Evolutionary conservation across 2,329 filamentous ascomycete species (phyloP).

Genomic region (Decorospora gaudefroyi): DNA sequence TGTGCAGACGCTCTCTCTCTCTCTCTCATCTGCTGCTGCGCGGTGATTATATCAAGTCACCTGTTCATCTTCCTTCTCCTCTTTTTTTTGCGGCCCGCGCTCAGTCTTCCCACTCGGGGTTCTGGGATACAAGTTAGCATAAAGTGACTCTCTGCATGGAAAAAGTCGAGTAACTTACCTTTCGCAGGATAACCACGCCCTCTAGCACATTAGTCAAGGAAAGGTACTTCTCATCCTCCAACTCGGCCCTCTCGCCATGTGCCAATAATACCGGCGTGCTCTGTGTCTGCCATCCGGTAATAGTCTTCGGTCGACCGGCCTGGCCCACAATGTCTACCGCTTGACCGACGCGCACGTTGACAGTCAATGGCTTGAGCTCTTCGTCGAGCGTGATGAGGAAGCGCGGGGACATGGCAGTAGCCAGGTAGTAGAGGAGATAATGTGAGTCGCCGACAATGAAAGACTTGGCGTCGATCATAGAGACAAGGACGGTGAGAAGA

Average conservation of each 20-base stretch:
- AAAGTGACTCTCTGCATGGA: not conserved
- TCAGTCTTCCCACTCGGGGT: conserved; percentile 54
- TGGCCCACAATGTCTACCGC: conserved; percentile 98
- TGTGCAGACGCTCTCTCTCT: conserved; percentile 22
- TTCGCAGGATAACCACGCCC: conserved; percentile 92
- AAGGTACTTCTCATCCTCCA: conserved; percentile 97
- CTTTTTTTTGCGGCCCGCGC: not conserved
- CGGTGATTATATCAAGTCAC: conserved; percentile 1
- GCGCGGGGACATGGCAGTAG: conserved; percentile 93
- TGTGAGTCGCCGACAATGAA: conserved; percentile 75
- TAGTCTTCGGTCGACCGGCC: conserved; percentile 96
- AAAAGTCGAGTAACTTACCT: conserved; percentile 65
- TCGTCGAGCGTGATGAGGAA: conserved; percentile 97
- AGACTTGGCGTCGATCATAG: conserved; percentile 93
- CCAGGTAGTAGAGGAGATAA: conserved; percentile 96
- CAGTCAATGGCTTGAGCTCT: conserved; percentile 87
- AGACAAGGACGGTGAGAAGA: conserved; percentile 84
- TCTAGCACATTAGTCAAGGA: conserved; percentile 89
- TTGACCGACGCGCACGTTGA: conserved; percentile 96
- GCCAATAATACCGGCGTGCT: conserved; percentile 95
- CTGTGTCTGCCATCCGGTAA: conserved; percentile 99
- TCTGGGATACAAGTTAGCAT: conserved; percentile 40
- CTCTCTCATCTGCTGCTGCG: not conserved
- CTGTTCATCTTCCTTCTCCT: conserved; percentile 4
- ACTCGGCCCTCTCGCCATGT: conserved; percentile 93